Percentiles rank a stretch among this genome's conserved stretches.
Conservation (phyloP, 2,329 filamentous ascomycete genomes). For the Lachnellula suecica region DNA sequence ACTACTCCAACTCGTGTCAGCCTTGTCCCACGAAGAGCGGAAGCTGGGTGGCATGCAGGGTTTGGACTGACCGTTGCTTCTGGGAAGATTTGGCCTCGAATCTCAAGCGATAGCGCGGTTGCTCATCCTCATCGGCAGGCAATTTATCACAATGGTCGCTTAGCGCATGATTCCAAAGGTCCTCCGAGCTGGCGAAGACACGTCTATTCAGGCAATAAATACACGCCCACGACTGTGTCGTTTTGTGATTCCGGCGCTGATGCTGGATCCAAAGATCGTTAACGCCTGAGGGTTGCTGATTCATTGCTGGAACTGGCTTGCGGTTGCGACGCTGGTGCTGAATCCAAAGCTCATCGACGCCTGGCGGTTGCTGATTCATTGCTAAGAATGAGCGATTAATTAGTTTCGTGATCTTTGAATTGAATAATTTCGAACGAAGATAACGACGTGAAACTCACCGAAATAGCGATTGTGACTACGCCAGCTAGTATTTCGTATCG, state of each 20-base stretch:
- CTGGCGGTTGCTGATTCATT: conserved; percentile 5
- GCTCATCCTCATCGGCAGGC: conserved; percentile 11
- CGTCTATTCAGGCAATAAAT: conserved; percentile 13
- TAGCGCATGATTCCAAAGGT: conserved; percentile 22
- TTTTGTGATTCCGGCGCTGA: conserved; percentile 18
- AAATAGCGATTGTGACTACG: no score
- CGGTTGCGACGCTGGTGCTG: conserved; percentile 19
- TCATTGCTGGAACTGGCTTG: conserved; percentile 11
- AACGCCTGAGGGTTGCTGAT: conserved; percentile 10
- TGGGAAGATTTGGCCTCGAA: conserved; percentile 13
- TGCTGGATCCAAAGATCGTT: conserved; percentile 23
- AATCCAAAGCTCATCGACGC: conserved; percentile 20
- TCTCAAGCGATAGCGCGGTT: conserved; percentile 5
- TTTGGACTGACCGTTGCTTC: conserved; percentile 10
- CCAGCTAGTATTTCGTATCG: no score
- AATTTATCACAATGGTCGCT: conserved; percentile 17
- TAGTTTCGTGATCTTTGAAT: no score
- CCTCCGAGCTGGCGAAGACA: conserved; percentile 12
- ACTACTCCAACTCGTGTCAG: conserved; percentile 4
- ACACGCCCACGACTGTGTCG: conserved; percentile 22
- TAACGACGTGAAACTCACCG: no score
- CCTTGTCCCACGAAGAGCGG: no score
- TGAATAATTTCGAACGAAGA: no score
- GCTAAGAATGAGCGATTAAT: no score
- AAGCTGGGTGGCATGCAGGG: no score